Evolutionary conservation across 306 rosid species (phyloP), one percentile per base, ranked within the genome.

Genomic region (Vicia sativa): DNA sequence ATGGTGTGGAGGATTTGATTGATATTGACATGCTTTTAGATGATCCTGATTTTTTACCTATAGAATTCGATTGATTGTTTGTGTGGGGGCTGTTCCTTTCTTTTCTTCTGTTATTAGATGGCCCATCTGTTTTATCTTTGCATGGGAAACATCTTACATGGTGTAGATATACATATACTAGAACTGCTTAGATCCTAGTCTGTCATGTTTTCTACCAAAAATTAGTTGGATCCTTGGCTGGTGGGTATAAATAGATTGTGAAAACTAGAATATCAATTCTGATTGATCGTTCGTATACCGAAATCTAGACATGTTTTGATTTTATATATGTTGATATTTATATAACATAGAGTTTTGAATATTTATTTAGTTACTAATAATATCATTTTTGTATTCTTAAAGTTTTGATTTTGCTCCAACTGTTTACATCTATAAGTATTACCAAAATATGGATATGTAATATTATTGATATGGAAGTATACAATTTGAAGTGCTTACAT

Each of bases 11-110:
- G 65, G 92, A 88, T 73, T 79, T 88, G 74, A 72, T 88, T 70
- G 89, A 88, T 54, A 77, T 88, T 39, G 92, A 88, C 68, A 70
- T 80, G 56, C 83, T 88, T 45, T 77, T 86, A 72, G 91, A 84
- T 26, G 95, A 91, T 46, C 90, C 82, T 11, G 74, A 78, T 71
- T 83, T 83, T 78, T 72, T 86, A 67, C 87, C 93, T 34, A 62
- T 83, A 56, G 84, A 89, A 77, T 86, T 74, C 38, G 86, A 82
- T 73, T 88, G 86, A 81, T 75, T 65, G 41, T 72, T 69, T 76
- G 67, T 21, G n/a, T n/a, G n/a, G 14, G 70, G 37, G 18, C 75
- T 54, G 29, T 61, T 63, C 9, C 62, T 35, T 16, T 65, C 54
- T 42, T 18, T 57, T 61, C 35, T 23, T 0, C 64, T 72, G 85